A percentile compares a stretch with the other conserved stretches of the same genome.
Conservation (phyloP, 345 rosid species). For the Melaleuca alternifolia region DNA sequence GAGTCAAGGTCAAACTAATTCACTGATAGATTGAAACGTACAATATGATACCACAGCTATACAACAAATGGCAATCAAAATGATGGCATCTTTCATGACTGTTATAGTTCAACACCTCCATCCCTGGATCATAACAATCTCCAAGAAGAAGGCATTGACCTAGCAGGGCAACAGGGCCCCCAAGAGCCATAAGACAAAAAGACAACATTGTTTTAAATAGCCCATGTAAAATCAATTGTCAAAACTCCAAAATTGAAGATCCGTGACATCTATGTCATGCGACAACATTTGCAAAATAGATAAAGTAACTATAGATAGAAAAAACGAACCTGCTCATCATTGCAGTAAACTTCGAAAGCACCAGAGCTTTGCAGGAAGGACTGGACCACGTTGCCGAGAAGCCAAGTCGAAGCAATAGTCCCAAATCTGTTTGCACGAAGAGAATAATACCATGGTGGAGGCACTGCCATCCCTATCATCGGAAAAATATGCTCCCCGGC, state of each 20-base stretch:
- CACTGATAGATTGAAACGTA: background rate
- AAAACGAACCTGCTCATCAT: constrained; percentile 50
- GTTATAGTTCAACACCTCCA: background rate
- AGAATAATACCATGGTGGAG: constrained; percentile 66
- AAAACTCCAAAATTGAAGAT: background rate
- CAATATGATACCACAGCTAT: background rate
- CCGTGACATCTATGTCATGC: background rate
- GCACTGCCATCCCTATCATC: constrained; percentile 50
- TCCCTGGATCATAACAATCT: background rate
- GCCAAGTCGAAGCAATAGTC: constrained; percentile 82
- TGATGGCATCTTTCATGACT: background rate
- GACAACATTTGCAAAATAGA: background rate
- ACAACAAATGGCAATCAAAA: background rate
- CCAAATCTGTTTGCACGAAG: constrained; percentile 79
- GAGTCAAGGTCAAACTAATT: background rate
- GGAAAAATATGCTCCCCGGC: constrained; percentile 80
- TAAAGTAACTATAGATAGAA: background rate
- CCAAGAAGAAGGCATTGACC: background rate
- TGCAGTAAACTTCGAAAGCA: constrained; percentile 75
- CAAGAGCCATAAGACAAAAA: background rate
- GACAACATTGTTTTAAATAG: background rate
- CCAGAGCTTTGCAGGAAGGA: constrained; percentile 82
- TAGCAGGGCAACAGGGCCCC: background rate
- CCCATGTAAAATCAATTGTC: background rate
- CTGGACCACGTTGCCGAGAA: constrained; percentile 76